A percentile compares a stretch with the other conserved stretches of the same genome.
Conservation (phyloP, 2,329 filamentous ascomycete species). For the Malbranchea cinnamomea region DNA sequence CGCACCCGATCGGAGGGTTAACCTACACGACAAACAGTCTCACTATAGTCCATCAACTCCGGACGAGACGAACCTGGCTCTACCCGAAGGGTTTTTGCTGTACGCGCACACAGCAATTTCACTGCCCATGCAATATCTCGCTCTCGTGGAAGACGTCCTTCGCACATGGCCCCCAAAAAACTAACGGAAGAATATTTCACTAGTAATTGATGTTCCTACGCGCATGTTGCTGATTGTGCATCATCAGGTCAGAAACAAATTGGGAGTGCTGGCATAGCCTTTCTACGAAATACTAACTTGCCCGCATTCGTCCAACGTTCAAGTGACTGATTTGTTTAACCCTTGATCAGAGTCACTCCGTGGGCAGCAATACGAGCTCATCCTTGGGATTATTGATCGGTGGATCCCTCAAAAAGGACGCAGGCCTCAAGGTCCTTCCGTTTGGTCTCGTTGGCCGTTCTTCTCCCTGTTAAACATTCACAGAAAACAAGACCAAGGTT, state of each 20-base stretch:
- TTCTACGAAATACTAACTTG: too few species aligned
- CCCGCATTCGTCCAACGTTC: too few species aligned
- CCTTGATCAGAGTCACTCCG: too few species aligned
- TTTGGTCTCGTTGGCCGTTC: slow-evolving; percentile 8
- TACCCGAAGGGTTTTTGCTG: slow-evolving; percentile 8
- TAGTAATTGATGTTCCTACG: background rate
- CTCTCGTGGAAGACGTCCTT: slow-evolving; percentile 3
- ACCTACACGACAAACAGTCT: slow-evolving; percentile 4
- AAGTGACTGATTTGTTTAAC: too few species aligned
- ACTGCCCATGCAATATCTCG: slow-evolving; percentile 2
- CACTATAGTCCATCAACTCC: slow-evolving; percentile 5
- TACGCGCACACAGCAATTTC: slow-evolving; percentile 5
- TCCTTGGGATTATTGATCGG: slow-evolving; percentile 3
- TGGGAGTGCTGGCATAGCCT: too few species aligned
- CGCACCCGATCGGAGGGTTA: too few species aligned
- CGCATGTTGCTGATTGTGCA: background rate
- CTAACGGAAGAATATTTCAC: background rate
- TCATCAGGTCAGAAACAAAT: background rate
- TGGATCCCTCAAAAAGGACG: background rate
- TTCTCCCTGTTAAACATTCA: slow-evolving; percentile 7
- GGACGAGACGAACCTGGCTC: slow-evolving; percentile 6
- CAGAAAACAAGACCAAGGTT: slow-evolving; percentile 4
- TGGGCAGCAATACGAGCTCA: slow-evolving; percentile 3
- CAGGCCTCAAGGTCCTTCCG: slow-evolving; percentile 7
- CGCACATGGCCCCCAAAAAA: slow-evolving; percentile 4